A percentile compares a stretch with the other conserved stretches of the same genome.
phyloP scores from a whole-genome alignment of 2,329 filamentous ascomycete species.

The Tympanopsis confertula region DNA sequence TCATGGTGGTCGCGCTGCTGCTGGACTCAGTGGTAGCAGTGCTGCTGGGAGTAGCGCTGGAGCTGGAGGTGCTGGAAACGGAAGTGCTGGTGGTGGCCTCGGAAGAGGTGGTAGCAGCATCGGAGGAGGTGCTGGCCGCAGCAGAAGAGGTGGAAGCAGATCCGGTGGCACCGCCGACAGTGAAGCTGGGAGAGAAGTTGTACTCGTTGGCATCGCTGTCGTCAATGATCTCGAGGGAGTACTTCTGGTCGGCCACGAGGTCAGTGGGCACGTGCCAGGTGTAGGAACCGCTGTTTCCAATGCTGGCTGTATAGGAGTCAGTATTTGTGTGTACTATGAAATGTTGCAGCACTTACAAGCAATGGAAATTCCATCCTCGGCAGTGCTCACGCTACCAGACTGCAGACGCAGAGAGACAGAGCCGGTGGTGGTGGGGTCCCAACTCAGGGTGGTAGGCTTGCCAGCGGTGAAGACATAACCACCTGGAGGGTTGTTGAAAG shows the following conservation, averaged over 20 bases:
- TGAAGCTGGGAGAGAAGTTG: constrained; percentile 12
- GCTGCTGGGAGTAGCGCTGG: background rate
- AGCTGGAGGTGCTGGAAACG: background rate
- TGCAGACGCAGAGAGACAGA: constrained; percentile 8
- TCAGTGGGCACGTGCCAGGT: constrained; percentile 8
- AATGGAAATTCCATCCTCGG: constrained; percentile 7
- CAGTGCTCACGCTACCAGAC: constrained; percentile 7
- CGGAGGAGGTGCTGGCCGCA: background rate
- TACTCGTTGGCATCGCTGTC: constrained; percentile 2
- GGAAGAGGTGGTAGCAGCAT: background rate
- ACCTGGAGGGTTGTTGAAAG: constrained; percentile 6
- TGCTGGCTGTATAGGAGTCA: constrained; percentile 6
- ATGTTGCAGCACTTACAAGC: constrained; percentile 6
- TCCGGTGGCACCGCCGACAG: constrained; percentile 4
- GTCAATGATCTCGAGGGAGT: constrained; percentile 10
- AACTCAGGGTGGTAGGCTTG: constrained; percentile 5
- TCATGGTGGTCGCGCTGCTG: background rate
- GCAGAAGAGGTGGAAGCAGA: constrained; percentile 1
- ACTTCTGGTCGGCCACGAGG: constrained; percentile 7
- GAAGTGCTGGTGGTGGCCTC: background rate
- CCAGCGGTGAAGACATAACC: constrained; percentile 5
- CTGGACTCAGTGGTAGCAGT: background rate
- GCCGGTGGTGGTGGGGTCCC: constrained; percentile 5
- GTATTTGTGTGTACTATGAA: background rate
- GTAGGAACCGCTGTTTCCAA: constrained; percentile 10